These are phyloP conservation scores for Saccharomycopsis crataegensis DNA, from an alignment of 1,139 yeast genomes.

Conservation along the genomic window DNA sequence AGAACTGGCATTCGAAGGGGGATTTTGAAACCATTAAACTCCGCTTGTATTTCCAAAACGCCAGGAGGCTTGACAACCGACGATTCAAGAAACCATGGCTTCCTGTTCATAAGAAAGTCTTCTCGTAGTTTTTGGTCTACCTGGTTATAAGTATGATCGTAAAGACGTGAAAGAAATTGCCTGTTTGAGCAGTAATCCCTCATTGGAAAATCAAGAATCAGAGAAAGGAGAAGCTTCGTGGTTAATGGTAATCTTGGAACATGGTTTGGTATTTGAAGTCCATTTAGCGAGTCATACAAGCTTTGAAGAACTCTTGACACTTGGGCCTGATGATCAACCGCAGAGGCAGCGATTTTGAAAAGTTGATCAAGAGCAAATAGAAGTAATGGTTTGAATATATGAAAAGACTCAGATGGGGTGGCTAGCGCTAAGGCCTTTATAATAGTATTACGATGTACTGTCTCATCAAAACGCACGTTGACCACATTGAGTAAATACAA, in stretches of 20 bases:
- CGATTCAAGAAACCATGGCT: no score
- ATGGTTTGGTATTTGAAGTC: constrained; percentile 25
- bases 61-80: no score
- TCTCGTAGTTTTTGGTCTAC: neutral
- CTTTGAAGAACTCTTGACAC: constrained; percentile 24
- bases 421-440: constrained; percentile 50
- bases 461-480: constrained; percentile 39
- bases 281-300: constrained; percentile 34
- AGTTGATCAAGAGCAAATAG: constrained; percentile 45
- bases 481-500: constrained; percentile 52
- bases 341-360: constrained; percentile 24
- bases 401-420: constrained; percentile 45
- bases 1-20: constrained; percentile 16
- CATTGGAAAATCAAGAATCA: constrained; percentile 41
- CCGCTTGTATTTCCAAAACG: constrained; percentile 6
- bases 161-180: constrained; percentile 20
- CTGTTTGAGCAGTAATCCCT: constrained; percentile 28
- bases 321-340: neutral
- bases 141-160: constrained; percentile 19
- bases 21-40: constrained; percentile 7
- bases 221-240: constrained; percentile 36
- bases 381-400: constrained; percentile 51
- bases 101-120: neutral
- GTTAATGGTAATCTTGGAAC: constrained; percentile 22
- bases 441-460: constrained; percentile 46